Evolutionary conservation across 306 rosid species (phyloP), one percentile per base, ranked within the genome.

Genomic region (Gynostemma pentaphyllum): DNA sequence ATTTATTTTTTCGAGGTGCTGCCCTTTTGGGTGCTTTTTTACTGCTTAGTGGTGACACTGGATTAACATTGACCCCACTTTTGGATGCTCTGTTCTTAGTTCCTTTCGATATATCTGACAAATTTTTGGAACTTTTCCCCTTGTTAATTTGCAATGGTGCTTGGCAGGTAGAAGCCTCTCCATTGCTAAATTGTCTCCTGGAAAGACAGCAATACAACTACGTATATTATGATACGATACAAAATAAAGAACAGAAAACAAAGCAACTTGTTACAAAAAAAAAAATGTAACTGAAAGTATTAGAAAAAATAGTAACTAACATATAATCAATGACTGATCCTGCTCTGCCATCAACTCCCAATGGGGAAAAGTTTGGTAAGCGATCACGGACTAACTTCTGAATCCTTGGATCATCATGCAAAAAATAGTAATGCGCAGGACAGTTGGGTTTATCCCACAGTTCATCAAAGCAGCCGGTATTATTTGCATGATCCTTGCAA

Each of bases 171-270:
- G 92, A 82, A 68, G 86, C 50, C 68, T 77, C 87, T 29, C 75
- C 82, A 62, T 67, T 83, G 68, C 72, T 52, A 71, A 92, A 92
- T 71, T 92, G 98, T 42, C 90, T 85, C 88, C 98, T 92, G 89
- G 74, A 72, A 59, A 24, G 41, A 66, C 70, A 76, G 44, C 6
- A 24, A 32, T 49, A 56, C 18, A 19, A 30, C 40, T 34, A 66
- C 27, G 40, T 30, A 69, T 12, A 41, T 46, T 50, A 53, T 9
- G 44, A 51, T 28, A 41, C 13, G 48, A 53, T 57, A 57, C 7
- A 27, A 8, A 6, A 49, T n/a, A 56, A 68, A 62, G 49, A 45
- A 37, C 19, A 61, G 16, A 44, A 62, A 60, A 22, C 19, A 57
- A 34, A 59, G 64, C 28, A 37, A 6, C 46, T 12, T 44, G n/a